Conservation (phyloP, 257 asterid species). For the Ilex asprella region DNA sequence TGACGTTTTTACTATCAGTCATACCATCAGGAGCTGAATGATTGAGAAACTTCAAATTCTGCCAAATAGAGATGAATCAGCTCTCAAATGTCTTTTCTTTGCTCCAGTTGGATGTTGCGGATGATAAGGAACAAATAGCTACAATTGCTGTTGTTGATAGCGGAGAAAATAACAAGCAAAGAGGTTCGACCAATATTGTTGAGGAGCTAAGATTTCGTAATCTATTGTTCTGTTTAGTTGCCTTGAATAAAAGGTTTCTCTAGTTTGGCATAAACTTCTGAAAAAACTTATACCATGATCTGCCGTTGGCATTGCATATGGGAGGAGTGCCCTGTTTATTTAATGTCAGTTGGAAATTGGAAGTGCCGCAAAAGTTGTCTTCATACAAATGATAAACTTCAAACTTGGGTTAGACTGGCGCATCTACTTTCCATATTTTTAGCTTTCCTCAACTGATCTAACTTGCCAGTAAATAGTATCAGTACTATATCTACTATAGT, state of each 20-base stretch:
- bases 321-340: too few relatives aligned
- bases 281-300: too few relatives aligned
- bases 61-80: slow-evolving; percentile 39
- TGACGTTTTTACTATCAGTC: not conserved
- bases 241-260: not conserved
- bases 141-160: slow-evolving; percentile 17
- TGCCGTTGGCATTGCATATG: too few relatives aligned
- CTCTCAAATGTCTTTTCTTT: slow-evolving; percentile 64
- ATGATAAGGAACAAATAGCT: slow-evolving; percentile 18
- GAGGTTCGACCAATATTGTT: slow-evolving; percentile 13
- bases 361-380: too few relatives aligned
- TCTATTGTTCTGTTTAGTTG: not conserved
- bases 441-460: not conserved
- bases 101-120: slow-evolving; percentile 60
- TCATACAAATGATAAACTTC: too few relatives aligned
- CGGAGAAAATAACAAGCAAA: slow-evolving; percentile 7
- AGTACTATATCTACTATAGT: not conserved
- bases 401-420: too few relatives aligned
- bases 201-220: not conserved
- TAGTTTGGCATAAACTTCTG: too few relatives aligned
- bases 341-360: too few relatives aligned
- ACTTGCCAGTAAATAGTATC: not conserved
- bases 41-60: slow-evolving; percentile 8
- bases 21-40: slow-evolving; percentile 20
- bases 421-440: not conserved